A percentile compares a stretch with the other conserved stretches of the same genome.
These are phyloP conservation scores for Graphiopsis chlorocephala DNA, from an alignment of 2,329 filamentous ascomycete genomes.

Conservation along the genomic window DNA sequence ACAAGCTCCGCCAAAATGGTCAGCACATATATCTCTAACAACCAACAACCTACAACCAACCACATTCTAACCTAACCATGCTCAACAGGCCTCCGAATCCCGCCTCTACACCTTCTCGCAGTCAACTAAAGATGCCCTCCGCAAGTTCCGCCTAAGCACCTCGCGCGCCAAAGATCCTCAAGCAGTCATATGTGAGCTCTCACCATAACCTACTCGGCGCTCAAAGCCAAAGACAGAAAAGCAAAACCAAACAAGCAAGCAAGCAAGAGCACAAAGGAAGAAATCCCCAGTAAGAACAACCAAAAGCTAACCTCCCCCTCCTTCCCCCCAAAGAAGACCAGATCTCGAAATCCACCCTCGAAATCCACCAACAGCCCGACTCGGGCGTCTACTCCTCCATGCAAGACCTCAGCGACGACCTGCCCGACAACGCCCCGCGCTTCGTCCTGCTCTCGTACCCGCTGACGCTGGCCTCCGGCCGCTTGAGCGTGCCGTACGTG, in stretches of 20 bases:
- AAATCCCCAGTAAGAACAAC: neutral
- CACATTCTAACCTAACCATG: neutral
- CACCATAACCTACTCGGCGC: neutral
- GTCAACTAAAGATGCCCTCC: conserved; percentile 83
- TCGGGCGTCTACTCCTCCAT: conserved; percentile 81
- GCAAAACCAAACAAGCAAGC: neutral
- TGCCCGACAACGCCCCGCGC: conserved; percentile 87
- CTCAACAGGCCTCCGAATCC: conserved; percentile 68
- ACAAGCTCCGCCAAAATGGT: neutral
- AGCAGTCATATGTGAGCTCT: conserved; percentile 83
- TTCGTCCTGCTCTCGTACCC: conserved; percentile 91
- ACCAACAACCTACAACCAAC: neutral
- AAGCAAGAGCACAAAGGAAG: neutral
- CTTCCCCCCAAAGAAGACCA: conserved; percentile 56
- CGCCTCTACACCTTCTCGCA: conserved; percentile 89
- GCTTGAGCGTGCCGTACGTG: conserved; percentile 86
- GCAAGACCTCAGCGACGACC: conserved; percentile 77
- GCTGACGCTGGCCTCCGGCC: conserved; percentile 80
- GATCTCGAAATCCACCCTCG: conserved; percentile 86
- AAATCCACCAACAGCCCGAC: conserved; percentile 75
- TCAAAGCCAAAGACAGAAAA: neutral
- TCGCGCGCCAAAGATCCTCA: conserved; percentile 83
- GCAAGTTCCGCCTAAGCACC: conserved; percentile 90
- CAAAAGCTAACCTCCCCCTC: neutral
- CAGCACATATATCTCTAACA: neutral